These are phyloP conservation scores for Pythium scleroteichum DNA, from an alignment of 352 stramenopile genomes.

Conservation along the genomic window DNA sequence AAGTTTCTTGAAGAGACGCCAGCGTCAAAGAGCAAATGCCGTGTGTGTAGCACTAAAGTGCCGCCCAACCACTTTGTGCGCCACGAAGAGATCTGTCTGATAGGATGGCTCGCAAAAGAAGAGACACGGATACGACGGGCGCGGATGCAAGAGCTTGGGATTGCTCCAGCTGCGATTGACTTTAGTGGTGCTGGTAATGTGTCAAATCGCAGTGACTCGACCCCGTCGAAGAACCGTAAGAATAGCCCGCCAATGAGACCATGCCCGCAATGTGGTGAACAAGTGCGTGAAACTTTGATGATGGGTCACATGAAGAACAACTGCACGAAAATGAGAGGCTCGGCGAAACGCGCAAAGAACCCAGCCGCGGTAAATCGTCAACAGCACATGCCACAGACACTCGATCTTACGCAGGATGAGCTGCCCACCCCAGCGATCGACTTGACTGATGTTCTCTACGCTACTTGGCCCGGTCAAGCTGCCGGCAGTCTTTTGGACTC, in stretches of 20 bases:
- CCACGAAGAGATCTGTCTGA: slow-evolving; percentile 66
- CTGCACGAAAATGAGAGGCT: slow-evolving; percentile 33
- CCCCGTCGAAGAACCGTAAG: slow-evolving; percentile 31
- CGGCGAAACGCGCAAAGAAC: slow-evolving; percentile 31
- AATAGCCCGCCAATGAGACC: slow-evolving; percentile 39
- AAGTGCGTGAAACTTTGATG: slow-evolving; percentile 62
- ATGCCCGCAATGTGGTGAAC: slow-evolving; percentile 70
- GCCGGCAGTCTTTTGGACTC: slow-evolving; percentile 72
- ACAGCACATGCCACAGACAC: slow-evolving; percentile 24
- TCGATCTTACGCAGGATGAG: slow-evolving; percentile 34
- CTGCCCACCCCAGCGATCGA: slow-evolving; percentile 30
- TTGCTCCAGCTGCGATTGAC: slow-evolving; percentile 40
- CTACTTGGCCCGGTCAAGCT: slow-evolving; percentile 73
- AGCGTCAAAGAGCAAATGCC: slow-evolving; percentile 43
- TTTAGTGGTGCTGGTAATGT: slow-evolving; percentile 28
- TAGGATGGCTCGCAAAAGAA: slow-evolving; percentile 55
- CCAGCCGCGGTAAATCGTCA: slow-evolving; percentile 41
- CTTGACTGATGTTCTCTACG: slow-evolving; percentile 77
- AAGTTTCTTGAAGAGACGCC: slow-evolving; percentile 34
- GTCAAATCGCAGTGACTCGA: slow-evolving; percentile 8
- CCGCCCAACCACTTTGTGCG: slow-evolving; percentile 34
- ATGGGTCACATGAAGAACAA: slow-evolving; percentile 67
- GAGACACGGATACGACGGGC: slow-evolving; percentile 41
- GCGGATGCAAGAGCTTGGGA: slow-evolving; percentile 36
- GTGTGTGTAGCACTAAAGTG: slow-evolving; percentile 58